Percentiles rank a stretch among this genome's conserved stretches.
Evolutionary conservation across 805 yeast species (phyloP).

Genomic region (Starmera amethionina): DNA sequence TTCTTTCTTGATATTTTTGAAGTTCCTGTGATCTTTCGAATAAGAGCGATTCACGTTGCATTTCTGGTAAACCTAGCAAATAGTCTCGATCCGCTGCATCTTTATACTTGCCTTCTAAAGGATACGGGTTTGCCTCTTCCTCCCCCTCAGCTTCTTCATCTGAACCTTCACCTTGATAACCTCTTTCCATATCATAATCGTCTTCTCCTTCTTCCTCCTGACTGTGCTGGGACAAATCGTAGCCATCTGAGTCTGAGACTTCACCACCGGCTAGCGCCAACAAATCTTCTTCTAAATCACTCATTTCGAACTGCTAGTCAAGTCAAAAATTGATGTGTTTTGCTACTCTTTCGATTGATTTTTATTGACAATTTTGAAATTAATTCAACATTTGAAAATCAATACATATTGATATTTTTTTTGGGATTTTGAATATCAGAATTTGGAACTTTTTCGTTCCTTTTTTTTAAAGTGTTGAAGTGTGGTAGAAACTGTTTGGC

Average conservation of each 20-base stretch:
- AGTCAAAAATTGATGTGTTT: too few relatives aligned
- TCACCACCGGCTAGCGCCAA: constrained; percentile 80
- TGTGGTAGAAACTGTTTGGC: too few relatives aligned
- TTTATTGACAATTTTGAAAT: too few relatives aligned
- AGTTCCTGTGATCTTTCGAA: constrained; percentile 90
- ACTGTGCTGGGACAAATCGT: constrained; percentile 10
- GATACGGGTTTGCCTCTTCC: constrained; percentile 66
- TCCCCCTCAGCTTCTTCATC: constrained; percentile 28
- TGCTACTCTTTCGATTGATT: too few relatives aligned
- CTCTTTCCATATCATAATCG: constrained; percentile 33
- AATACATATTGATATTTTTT: too few relatives aligned
- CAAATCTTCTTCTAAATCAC: constrained; percentile 86
- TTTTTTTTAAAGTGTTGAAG: too few relatives aligned
- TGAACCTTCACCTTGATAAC: constrained; percentile 22
- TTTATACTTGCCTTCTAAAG: constrained; percentile 84
- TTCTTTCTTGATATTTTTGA: constrained; percentile 80
- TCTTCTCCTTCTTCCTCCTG: constrained; percentile 25
- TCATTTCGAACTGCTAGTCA: constrained; percentile 7
- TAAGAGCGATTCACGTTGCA: constrained; percentile 82
- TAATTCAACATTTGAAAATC: too few relatives aligned
- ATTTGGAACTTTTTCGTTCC: too few relatives aligned
- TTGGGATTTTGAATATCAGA: too few relatives aligned
- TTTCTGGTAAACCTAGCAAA: constrained; percentile 70
- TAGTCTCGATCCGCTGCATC: constrained; percentile 66
- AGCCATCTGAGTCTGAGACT: constrained; percentile 23